phyloP scores from a whole-genome alignment of 495 filamentous ascomycete genomes.

The Annulohypoxylon maeteangense region DNA sequence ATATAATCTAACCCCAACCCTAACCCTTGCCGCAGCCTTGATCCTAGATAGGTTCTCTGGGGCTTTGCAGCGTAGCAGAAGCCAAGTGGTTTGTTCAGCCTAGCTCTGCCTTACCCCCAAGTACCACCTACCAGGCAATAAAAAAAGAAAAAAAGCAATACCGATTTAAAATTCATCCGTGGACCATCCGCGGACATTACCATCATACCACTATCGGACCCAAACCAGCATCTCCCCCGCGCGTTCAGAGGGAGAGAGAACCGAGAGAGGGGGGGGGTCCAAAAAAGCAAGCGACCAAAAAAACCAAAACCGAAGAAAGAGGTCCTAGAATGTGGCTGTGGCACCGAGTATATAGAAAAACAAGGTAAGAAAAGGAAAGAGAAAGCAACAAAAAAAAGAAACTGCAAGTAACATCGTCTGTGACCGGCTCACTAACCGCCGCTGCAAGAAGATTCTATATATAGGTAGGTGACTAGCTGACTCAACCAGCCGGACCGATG shows the following conservation, averaged over 20 bases:
- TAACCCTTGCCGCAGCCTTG: not conserved
- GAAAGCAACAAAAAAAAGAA: not conserved
- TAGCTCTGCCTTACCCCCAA: no score
- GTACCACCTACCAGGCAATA: not conserved
- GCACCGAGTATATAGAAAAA: not conserved
- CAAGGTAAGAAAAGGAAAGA: not conserved
- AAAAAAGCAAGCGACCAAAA: not conserved
- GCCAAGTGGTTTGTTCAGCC: not conserved
- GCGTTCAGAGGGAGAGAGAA: not conserved
- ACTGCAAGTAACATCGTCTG: not conserved
- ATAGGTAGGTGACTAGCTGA: not conserved
- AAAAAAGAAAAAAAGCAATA: not conserved
- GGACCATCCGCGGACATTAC: not conserved
- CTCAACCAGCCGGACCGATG: not conserved
- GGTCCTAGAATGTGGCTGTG: slow-evolving; percentile 4
- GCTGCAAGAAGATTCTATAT: slow-evolving; percentile 12
- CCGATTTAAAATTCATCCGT: not conserved
- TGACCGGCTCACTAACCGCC: not conserved
- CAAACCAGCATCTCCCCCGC: not conserved
- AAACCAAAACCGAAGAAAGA: not conserved
- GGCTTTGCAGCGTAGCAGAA: not conserved
- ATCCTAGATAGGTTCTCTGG: not conserved
- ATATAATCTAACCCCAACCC: not conserved
- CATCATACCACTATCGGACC: not conserved
- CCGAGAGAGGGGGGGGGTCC: not conserved